phyloP scores from a whole-genome alignment of 169 alveolate species.

The Ichthyophthirius multifiliis region DNA sequence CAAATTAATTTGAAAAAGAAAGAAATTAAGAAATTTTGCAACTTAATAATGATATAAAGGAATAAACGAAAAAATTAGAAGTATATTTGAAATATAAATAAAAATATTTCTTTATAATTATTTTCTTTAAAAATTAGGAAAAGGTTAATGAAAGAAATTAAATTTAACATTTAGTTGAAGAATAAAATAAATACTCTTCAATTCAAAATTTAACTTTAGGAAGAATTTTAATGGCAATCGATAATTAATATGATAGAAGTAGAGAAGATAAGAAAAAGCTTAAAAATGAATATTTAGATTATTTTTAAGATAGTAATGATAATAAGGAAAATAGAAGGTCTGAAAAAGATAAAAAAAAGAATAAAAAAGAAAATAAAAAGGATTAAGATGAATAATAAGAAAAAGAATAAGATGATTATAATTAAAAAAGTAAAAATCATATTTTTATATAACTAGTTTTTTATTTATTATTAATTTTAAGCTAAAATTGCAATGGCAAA shows the following conservation, averaged over 20 bases:
- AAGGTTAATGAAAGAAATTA: slow-evolving; percentile 24
- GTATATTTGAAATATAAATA: background rate
- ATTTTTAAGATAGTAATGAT: slow-evolving; percentile 11
- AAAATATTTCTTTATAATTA: background rate
- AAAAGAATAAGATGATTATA: slow-evolving; percentile 23
- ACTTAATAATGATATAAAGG: slow-evolving; percentile 59
- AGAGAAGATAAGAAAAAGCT: slow-evolving; percentile 21
- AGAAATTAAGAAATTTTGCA: slow-evolving; percentile 47
- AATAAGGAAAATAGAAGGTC: background rate
- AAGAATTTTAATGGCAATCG: slow-evolving; percentile 41
- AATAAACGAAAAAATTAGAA: slow-evolving; percentile 21
- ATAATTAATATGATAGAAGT: slow-evolving; percentile 36
- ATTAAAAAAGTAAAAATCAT: slow-evolving; percentile 20
- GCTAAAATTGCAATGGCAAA: slow-evolving; percentile 11
- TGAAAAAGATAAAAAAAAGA: slow-evolving; percentile 13
- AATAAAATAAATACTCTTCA: slow-evolving; percentile 22
- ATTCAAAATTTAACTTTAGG: slow-evolving; percentile 35
- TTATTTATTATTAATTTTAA: background rate
- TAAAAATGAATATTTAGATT: slow-evolving; percentile 12
- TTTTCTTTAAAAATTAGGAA: background rate
- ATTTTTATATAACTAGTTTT: background rate
- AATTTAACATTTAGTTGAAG: slow-evolving; percentile 25
- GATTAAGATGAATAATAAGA: slow-evolving; percentile 20
- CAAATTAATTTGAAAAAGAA: slow-evolving; percentile 50
- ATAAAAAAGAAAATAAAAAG: slow-evolving; percentile 19